phyloP scores from a whole-genome alignment of 1,284 basidiomycete species.

The Rhodotorula sp. region DNA sequence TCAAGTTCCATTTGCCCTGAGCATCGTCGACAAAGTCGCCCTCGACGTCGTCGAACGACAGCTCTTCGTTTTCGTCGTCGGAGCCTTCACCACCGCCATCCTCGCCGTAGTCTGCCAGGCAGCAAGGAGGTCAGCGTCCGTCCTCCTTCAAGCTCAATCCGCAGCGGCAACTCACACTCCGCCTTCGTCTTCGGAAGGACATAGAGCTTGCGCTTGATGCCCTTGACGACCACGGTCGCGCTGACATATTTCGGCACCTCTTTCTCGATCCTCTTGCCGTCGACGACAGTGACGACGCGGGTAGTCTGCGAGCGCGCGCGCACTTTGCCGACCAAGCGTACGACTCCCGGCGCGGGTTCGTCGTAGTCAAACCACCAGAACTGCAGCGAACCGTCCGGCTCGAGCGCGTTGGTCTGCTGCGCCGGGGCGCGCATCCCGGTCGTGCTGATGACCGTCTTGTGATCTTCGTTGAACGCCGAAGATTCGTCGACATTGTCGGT shows the following conservation, averaged over 20 bases:
- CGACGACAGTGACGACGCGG: slow-evolving; percentile 44
- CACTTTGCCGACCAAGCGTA: slow-evolving; percentile 83
- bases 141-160: too few species aligned
- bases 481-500: slow-evolving; percentile 21
- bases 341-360: slow-evolving; percentile 68
- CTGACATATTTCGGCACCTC: slow-evolving; percentile 66
- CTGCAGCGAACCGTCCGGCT: slow-evolving; percentile 75
- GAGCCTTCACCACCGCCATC: slow-evolving; percentile 68
- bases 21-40: slow-evolving; percentile 80
- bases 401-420: slow-evolving; percentile 58
- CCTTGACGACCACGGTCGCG: slow-evolving; percentile 81
- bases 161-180: slow-evolving; percentile 53
- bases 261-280: slow-evolving; percentile 35
- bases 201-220: slow-evolving; percentile 88
- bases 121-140: not conserved
- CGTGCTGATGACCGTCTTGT: slow-evolving; percentile 24
- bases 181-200: slow-evolving; percentile 75
- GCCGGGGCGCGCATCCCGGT: slow-evolving; percentile 16
- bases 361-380: slow-evolving; percentile 95
- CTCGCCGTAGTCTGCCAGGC: slow-evolving; percentile 48
- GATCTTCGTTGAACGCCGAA: slow-evolving; percentile 23
- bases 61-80: slow-evolving; percentile 41
- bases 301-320: slow-evolving; percentile 64
- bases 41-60: slow-evolving; percentile 65
- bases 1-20: slow-evolving; percentile 63